Base-by-base conservation (phyloP, 106 monocot genomes). In the Phalaenopsis aphrodite region DNA sequence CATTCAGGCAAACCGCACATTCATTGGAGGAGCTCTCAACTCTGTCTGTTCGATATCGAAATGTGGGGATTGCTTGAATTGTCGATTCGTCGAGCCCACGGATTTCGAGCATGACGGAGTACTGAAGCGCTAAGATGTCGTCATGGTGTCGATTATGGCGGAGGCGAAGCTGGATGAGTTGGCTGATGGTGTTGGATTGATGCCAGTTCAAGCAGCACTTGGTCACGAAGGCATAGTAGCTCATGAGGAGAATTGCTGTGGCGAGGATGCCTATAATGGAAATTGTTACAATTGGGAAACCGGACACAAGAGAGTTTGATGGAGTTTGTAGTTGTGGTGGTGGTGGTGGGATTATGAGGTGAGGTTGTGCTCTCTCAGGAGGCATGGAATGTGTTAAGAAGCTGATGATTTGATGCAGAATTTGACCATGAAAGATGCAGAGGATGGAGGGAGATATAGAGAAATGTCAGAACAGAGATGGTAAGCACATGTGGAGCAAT, bases 1-100 rank as follows among this genome's bases (percentile, higher is more conserved):
- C 87, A 16, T 61, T 80, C 30, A 89, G 56, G 73, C 87, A 87
- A 57, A 87, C 87, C 6, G 84, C 81, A 19, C 87, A 87, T 19
- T 80, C 87, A 46, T 77, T 75, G 73, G 49, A 43, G 36, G 67
- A 64, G 6, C 4, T 1, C n/a, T 19, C 4, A 1, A 45, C 5
- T 19, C 45, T 16, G 74, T 17, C 43, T 75, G 45, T 18, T 46
- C 45, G 18, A 5, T 43, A 75, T 37, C 74, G 74, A 65, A 86
- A 55, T 23, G 61, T 79, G 4, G 89, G 89, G 66, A 89, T 89
- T 41, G 84, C 75, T 42, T 81, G 78, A 45, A 86, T 89, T 3
- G 69, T 79, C 71, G 82, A 77, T 15, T 45, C 16, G 43, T 57
- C 48, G 5, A 89, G 82, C 11, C 89, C 89, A 14, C 19, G 61